Evolutionary conservation across 495 filamentous ascomycete genomes (phyloP).

Genomic region (Choiromyces venosus): DNA sequence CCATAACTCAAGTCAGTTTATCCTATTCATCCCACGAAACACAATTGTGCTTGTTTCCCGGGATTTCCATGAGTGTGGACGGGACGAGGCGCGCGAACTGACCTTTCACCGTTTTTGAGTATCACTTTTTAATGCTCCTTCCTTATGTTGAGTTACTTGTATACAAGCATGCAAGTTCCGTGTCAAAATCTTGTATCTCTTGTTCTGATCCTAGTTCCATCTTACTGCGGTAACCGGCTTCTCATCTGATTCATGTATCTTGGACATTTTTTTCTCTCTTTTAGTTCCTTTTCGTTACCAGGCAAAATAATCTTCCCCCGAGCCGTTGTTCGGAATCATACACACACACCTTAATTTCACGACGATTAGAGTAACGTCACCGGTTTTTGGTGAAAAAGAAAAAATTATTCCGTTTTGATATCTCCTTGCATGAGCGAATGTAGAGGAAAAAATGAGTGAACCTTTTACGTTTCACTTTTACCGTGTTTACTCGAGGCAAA

Average conservation of each 20-base stretch:
- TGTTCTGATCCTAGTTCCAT: background rate
- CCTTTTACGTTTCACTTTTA: background rate
- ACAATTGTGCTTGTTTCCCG: background rate
- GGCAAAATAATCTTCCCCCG: background rate
- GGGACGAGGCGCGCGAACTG: background rate
- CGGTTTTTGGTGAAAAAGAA: background rate
- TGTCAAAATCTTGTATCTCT: background rate
- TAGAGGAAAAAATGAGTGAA: slow-evolving; percentile 7
- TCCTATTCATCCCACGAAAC: background rate
- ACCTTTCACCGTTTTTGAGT: background rate
- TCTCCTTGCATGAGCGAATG: background rate
- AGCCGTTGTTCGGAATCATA: background rate
- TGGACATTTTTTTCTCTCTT: background rate
- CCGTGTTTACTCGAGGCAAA: background rate
- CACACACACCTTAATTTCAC: background rate
- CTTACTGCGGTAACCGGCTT: background rate
- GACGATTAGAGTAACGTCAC: slow-evolving; percentile 5
- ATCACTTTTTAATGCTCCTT: background rate
- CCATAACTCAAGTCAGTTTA: slow-evolving; percentile 9
- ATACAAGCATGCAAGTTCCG: background rate
- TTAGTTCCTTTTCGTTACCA: background rate
- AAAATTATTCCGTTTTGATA: slow-evolving; percentile 13
- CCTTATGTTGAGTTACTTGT: background rate
- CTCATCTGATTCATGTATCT: background rate
- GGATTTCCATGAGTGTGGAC: background rate